A percentile compares a stretch with the other conserved stretches of the same genome.
Evolutionary conservation across 179 eudicot genomes (phyloP).

Genomic region (Spergularia azorica): DNA sequence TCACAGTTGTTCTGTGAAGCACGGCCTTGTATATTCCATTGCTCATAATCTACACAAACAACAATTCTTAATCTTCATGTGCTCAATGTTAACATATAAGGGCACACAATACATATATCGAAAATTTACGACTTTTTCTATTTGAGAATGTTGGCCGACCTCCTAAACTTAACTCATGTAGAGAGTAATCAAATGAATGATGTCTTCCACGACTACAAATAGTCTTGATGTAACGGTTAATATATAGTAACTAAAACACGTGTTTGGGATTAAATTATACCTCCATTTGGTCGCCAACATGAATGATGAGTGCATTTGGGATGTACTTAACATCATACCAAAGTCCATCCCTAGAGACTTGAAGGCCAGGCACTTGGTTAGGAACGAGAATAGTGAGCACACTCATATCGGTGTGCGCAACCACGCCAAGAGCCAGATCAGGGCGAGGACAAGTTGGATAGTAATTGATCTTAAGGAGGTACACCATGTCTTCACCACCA

Average conservation of each 20-base stretch:
- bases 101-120: no score
- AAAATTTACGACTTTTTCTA: no score
- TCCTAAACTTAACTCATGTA: no score
- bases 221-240: not conserved
- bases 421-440: constrained; percentile 60
- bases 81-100: no score
- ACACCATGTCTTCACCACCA: constrained; percentile 58
- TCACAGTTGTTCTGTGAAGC: constrained; percentile 63
- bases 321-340: constrained; percentile 82
- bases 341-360: constrained; percentile 55
- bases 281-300: constrained; percentile 90
- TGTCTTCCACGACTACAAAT: no score
- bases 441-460: constrained; percentile 83
- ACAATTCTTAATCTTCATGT: not conserved
- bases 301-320: constrained; percentile 73
- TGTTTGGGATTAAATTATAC: constrained; percentile 29
- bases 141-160: no score
- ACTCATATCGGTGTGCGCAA: constrained; percentile 69
- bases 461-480: constrained; percentile 69
- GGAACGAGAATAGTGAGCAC: constrained; percentile 74
- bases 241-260: not conserved
- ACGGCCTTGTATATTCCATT: constrained; percentile 79
- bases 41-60: constrained; percentile 55
- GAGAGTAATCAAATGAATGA: no score
- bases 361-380: constrained; percentile 78